Conservation (phyloP, 108 stramenopile genomes). For the Fragilariopsis cylindrus region DNA sequence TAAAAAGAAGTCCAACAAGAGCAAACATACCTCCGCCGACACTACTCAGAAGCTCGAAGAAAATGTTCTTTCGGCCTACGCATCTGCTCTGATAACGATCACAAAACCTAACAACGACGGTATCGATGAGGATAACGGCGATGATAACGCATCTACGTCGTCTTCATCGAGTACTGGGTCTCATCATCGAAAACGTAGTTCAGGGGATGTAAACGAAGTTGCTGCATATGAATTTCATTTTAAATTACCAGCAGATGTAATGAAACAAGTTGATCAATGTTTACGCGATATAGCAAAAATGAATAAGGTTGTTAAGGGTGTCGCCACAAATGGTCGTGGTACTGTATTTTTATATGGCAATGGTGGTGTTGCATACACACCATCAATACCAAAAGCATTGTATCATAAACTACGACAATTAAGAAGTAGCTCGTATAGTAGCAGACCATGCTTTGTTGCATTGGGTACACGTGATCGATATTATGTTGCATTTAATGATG, state of each 20-base stretch:
- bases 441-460: slow-evolving; percentile 64
- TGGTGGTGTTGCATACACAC: slow-evolving; percentile 74
- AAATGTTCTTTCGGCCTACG: too few relatives aligned
- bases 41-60: not conserved
- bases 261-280: slow-evolving; percentile 60
- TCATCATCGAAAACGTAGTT: not conserved
- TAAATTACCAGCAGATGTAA: slow-evolving; percentile 43
- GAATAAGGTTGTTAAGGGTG: slow-evolving; percentile 56
- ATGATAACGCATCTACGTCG: not conserved
- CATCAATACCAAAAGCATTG: slow-evolving; percentile 58
- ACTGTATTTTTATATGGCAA: slow-evolving; percentile 74
- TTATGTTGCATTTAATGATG: slow-evolving; percentile 70
- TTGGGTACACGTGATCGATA: slow-evolving; percentile 71
- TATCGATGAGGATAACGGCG: slow-evolving; percentile 25
- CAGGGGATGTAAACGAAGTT: not conserved
- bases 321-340: slow-evolving; percentile 75
- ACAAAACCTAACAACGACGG: slow-evolving; percentile 5
- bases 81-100: too few relatives aligned
- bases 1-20: too few relatives aligned
- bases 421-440: slow-evolving; percentile 24
- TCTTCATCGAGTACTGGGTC: not conserved
- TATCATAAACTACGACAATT: slow-evolving; percentile 53
- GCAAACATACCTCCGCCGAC: not conserved
- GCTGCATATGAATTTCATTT: slow-evolving; percentile 51
- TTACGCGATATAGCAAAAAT: slow-evolving; percentile 51